A percentile compares a stretch with the other conserved stretches of the same genome.
phyloP scores from a whole-genome alignment of 495 filamentous ascomycete species.

The Neurospora sublineolata region DNA sequence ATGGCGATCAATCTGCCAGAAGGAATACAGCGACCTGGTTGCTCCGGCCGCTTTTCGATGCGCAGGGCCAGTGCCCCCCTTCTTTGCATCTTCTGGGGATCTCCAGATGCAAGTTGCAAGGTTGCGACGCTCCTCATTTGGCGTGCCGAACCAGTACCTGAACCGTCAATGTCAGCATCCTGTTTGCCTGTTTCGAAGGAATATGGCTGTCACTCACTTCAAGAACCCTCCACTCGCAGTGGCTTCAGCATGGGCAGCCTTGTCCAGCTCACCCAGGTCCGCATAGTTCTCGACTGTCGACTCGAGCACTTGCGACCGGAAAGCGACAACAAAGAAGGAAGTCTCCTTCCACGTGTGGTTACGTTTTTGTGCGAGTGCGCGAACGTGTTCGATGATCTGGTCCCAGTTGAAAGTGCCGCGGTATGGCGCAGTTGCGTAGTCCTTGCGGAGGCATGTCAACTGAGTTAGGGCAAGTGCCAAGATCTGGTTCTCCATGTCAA shows the following conservation, averaged over 20 bases:
- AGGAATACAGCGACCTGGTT: constrained; percentile 40
- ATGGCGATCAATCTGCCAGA: constrained; percentile 54
- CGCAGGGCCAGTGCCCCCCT: constrained; percentile 51
- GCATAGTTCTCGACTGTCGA: constrained; percentile 41
- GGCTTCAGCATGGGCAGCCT: constrained; percentile 66
- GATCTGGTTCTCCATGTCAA: constrained; percentile 52
- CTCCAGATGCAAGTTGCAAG: constrained; percentile 73
- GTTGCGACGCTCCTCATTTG: constrained; percentile 52
- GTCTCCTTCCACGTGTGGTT: constrained; percentile 49
- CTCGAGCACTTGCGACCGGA: constrained; percentile 57
- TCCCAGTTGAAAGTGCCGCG: constrained; percentile 68
- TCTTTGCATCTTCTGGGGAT: constrained; percentile 53
- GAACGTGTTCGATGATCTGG: constrained; percentile 46
- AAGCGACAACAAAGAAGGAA: constrained; percentile 72
- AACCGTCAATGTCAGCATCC: constrained; percentile 5
- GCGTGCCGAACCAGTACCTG: constrained; percentile 69
- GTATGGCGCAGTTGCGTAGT: constrained; percentile 72
- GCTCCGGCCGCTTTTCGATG: constrained; percentile 41
- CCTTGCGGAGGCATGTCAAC: constrained; percentile 46
- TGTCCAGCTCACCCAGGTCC: constrained; percentile 56
- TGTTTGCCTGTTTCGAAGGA: constrained; percentile 1
- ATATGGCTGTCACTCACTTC: constrained; percentile 40
- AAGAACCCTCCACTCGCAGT: constrained; percentile 67
- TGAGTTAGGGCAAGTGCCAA: constrained; percentile 59
- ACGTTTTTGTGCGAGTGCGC: constrained; percentile 29